phyloP scores from a whole-genome alignment of 2,329 filamentous ascomycete genomes.

The Alternaria panax region DNA sequence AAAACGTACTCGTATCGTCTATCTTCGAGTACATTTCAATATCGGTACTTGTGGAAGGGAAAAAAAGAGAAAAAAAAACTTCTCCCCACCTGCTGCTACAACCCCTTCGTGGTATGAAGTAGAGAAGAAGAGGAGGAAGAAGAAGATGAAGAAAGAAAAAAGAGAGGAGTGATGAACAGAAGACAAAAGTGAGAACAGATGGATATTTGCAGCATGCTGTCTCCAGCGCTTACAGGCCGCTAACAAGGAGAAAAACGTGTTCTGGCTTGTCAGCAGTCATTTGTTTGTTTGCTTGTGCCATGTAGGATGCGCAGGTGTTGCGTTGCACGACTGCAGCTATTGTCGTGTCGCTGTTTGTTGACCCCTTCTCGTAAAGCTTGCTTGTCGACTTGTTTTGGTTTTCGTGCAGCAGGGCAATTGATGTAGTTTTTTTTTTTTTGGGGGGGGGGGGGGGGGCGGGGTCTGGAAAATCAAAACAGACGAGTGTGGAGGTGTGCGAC shows the following conservation, averaged over 20 bases:
- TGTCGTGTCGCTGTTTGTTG: conserved; percentile 1
- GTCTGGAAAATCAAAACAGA: too few species aligned
- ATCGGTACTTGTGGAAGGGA: not conserved
- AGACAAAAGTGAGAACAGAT: not conserved
- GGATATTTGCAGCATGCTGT: not conserved
- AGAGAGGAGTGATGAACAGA: not conserved
- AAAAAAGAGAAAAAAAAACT: too few species aligned
- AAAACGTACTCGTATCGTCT: not conserved
- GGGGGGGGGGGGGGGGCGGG: too few species aligned
- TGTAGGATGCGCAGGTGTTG: not conserved
- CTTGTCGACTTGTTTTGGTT: not conserved
- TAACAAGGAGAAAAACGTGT: too few species aligned
- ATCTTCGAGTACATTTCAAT: not conserved
- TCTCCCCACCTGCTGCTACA: too few species aligned
- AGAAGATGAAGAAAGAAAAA: too few species aligned
- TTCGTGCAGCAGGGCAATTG: not conserved
- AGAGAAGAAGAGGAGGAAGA: too few species aligned
- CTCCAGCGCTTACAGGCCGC: not conserved
- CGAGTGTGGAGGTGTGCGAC: not conserved
- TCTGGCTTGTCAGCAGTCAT: not conserved
- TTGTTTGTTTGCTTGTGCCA: conserved; percentile 2
- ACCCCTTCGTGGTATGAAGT: not conserved
- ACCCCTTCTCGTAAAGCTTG: not conserved
- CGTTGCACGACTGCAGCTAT: not conserved
- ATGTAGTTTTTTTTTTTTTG: not conserved